Conservation (phyloP, 768 basidiomycete genomes). For the Panaeolus cyanescens region DNA sequence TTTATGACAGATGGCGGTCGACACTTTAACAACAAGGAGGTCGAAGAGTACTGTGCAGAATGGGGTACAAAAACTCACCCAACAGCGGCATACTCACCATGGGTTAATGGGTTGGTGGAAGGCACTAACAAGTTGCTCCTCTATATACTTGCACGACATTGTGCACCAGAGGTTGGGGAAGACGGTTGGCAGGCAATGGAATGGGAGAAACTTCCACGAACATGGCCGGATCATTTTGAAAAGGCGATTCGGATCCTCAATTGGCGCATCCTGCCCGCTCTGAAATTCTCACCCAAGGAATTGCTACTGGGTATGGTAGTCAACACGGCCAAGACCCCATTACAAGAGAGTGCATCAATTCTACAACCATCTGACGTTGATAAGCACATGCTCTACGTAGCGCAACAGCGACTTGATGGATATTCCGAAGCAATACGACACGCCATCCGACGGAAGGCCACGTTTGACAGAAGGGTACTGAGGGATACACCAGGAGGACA, state of each 20-base stretch:
- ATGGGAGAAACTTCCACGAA: constrained; percentile 15
- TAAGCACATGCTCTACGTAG: constrained; percentile 28
- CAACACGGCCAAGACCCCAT: constrained; percentile 23
- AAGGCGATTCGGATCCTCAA: constrained; percentile 24
- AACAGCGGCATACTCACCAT: constrained; percentile 36
- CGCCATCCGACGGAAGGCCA: constrained; percentile 21
- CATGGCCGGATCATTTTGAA: constrained; percentile 35
- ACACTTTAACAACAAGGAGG: constrained; percentile 36
- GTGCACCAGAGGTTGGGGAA: constrained; percentile 31
- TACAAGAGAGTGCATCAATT: background rate
- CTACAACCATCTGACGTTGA: constrained; percentile 6
- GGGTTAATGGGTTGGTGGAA: too few relatives aligned
- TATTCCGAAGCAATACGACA: constrained; percentile 22
- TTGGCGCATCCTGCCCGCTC: too few relatives aligned
- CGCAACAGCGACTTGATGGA: constrained; percentile 30
- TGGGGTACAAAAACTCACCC: constrained; percentile 18
- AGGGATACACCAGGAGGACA: constrained; percentile 5
- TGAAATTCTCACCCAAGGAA: too few relatives aligned
- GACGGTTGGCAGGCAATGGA: constrained; percentile 18
- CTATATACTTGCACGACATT: constrained; percentile 24
- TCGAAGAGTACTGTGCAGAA: constrained; percentile 24
- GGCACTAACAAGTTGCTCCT: constrained; percentile 33
- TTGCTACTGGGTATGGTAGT: constrained; percentile 28
- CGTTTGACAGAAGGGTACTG: constrained; percentile 26
- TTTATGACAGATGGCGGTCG: constrained; percentile 36